Evolutionary conservation across 208 protist species (phyloP).

Genomic region (Acanthamoeba castellanii): DNA sequence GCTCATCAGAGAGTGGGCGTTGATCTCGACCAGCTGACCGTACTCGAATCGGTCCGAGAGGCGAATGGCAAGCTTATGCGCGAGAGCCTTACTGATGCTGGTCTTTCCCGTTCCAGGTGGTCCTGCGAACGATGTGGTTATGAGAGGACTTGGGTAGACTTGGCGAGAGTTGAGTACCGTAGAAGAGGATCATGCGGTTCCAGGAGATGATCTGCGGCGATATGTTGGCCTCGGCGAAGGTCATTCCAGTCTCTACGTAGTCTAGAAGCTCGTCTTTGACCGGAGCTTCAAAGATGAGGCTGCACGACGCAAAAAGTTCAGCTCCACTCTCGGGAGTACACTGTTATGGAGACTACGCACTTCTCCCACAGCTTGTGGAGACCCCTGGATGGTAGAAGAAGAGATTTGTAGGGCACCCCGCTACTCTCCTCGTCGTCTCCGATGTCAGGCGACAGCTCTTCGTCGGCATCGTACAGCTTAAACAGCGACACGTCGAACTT

Average conservation of each 20-base stretch:
- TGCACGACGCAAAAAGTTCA: neutral
- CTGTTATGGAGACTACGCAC: neutral
- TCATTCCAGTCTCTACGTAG: slow-evolving; percentile 93
- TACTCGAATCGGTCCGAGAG: slow-evolving; percentile 72
- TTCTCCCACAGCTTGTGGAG: neutral
- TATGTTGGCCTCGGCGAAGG: slow-evolving; percentile 92
- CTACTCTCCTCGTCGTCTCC: neutral
- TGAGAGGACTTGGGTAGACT: neutral
- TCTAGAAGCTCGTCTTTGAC: slow-evolving; percentile 83
- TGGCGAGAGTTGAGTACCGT: slow-evolving; percentile 77
- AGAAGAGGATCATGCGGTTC: slow-evolving; percentile 87
- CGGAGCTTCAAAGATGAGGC: slow-evolving; percentile 3
- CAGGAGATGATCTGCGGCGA: slow-evolving; percentile 90
- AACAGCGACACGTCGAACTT: neutral
- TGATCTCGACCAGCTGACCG: slow-evolving; percentile 94
- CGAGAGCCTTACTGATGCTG: slow-evolving; percentile 89
- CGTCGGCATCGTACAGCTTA: neutral
- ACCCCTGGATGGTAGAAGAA: neutral
- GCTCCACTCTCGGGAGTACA: neutral
- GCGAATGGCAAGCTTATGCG: slow-evolving; percentile 91
- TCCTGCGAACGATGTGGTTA: slow-evolving; percentile 87
- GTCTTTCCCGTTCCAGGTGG: slow-evolving; percentile 94
- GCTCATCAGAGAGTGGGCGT: slow-evolving; percentile 94
- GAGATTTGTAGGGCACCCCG: neutral
- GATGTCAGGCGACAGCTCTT: neutral